Base-by-base conservation (phyloP, 495 filamentous ascomycete species). In the Mytilinidion resinicola region DNA sequence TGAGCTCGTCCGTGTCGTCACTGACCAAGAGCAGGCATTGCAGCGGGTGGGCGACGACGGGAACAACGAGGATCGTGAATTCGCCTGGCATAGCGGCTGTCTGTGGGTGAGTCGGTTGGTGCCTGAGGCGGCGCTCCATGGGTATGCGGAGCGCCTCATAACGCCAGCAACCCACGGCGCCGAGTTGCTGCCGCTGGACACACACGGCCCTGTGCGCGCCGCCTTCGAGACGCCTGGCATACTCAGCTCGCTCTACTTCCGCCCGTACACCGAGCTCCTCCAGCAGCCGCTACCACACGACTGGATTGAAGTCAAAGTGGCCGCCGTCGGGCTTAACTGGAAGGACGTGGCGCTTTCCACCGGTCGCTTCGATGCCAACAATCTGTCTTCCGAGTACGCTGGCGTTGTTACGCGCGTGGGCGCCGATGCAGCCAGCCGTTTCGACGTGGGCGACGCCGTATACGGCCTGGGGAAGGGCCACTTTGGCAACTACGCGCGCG, bases 401-500 rank as follows among this genome's bases (percentile, higher is more conserved):
- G 60, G 64, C 9, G 46, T 53, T 3, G 60, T 63, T 11, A 54
- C 42, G 1, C 33, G 15, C 21, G 14, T 3, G 10, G 56, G 57
- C 1, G 4, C 54, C 5, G 11, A 5, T 11, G 59, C 59, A 3
- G 72, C 59, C 11, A 37, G 64, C 3, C n/a, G n/a, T n/a, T 75
- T 82, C 69, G 70, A 73, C 20, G 3, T 51, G 3, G 66, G 66
- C 12, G 63, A 66, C 39, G 30, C 56, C 6, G 73, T 78, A 4
- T 21, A 72, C 34, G 76, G 53, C 14, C 49, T 69, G 21, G 62
- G 17, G 6, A n/a, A 4, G 17, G 50, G 64, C 1, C 30, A 58
- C 1, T 63, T 67, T 34, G 54, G 51, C 11, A 61, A 48, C 25
- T 50, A 30, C 42, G 34, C 37, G 1, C 39, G 60, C 8, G 33